Evolutionary conservation across 1,139 yeast genomes (phyloP), one percentile per base, ranked within the genome.

Genomic region (Suhomyces terraborum): DNA sequence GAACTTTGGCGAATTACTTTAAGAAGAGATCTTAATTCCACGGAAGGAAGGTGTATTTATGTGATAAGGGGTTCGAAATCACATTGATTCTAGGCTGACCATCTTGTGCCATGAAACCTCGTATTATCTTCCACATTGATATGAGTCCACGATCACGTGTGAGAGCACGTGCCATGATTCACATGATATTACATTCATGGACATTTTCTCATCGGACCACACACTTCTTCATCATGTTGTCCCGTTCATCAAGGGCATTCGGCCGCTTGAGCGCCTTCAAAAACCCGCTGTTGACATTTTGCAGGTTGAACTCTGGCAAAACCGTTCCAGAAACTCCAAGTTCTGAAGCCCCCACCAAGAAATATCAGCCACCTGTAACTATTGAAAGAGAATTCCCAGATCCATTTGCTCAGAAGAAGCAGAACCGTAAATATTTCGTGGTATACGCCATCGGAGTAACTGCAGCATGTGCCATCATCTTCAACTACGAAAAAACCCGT

Each of bases 401-500:
- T 56, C 95, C 95, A 2, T 69, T 82, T 45, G 75, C 72, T 21
- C 79, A 75, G 42, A 67, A 72, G 48, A 74, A 73, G 42, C 67
- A 64, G 46, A 77, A 77, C 51, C 68, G 82, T 38, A 55, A 66
- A 31, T 79, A 80, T 42, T 82, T 88, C 54, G 63, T 73, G 6
- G 71, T 73, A 1, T 89, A 88, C 59, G 78, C 81, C 23, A 61
- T 78, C 13, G 78, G 85, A 17, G 84, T 88, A 68, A 76, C 80
- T 8, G 67, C 79, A 6, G 72, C 93, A 6, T 75, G 91, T 51
- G 75, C 77, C 16, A 74, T 86, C 28, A 86, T 89, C 53, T 83
- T 91, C 75, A 89, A 93, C 69, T 91, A 91, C 66, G 98, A 93
- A 59, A 91, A 88, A 61, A 82, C 89, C 18, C 80, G 85, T 41